Base-by-base conservation (phyloP, 192 early-diverging fungal species). In the Umbelopsis sp. region DNA sequence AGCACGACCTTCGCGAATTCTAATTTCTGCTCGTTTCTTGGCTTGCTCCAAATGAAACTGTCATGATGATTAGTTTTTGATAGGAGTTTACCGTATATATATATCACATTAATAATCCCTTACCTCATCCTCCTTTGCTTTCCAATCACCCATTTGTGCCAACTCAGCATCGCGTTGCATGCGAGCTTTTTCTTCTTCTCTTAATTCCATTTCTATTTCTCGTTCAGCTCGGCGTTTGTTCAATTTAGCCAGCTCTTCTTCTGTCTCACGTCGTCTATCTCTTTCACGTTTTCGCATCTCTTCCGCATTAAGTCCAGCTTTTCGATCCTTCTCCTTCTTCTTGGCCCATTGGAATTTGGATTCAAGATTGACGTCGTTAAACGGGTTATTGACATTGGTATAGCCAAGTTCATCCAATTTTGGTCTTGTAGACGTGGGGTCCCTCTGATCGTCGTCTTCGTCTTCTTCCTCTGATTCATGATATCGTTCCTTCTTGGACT, bases 341-440 rank as follows among this genome's bases (percentile, higher is more conserved):
- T 98, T 97, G 45, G 91, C 83, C 97, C 97, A 98, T 22, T 93
- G 90, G 78, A 98, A 98, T 74, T 96, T 96, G 62, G 88, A 84
- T 43, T 86, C 84, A 8, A 97, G 83, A 34, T 93, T 91, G 4
- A 81, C 77, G 74, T 97, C 94, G 53, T 91, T 89, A 41, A 96
- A 92, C 1, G 92, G 92, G 73, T 93, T 96, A 54, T 94, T 91
- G 0, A 83, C 74, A 65, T 89, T 89, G 25, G 86, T 86, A 78
- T 97, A 95, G 22, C 79, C 79, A 20, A 81, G 66, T 22, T 62
- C n/a, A 0, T 73, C 68, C 0, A 81, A 22, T 9, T 67, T 43
- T 0, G 77, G 68, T 24, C 51, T 52, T 17, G 45, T 31, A 14
- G 31, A 25, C 32, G 21, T 72, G 10, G 47, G 47, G 20, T 49